phyloP scores from a whole-genome alignment of 495 filamentous ascomycete species.

The Podospora didyma region DNA sequence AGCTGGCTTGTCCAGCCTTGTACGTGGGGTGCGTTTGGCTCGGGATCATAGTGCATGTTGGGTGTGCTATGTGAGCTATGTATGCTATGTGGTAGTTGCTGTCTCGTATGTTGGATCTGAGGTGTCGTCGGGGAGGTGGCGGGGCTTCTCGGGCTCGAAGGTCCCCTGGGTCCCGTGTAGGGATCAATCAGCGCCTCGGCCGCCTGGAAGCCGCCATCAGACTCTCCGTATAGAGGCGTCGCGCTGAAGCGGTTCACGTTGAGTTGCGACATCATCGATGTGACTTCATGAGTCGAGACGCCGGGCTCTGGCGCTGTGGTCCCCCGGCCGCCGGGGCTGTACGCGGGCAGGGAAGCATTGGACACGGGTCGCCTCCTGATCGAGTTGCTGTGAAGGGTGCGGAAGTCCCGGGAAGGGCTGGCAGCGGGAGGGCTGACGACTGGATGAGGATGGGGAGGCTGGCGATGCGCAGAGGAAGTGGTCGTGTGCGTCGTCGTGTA shows the following conservation, averaged over 20 bases:
- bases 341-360: conserved; percentile 14
- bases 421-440: neutral
- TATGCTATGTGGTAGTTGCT: neutral
- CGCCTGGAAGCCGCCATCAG: conserved; percentile 30
- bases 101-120: neutral
- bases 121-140: neutral
- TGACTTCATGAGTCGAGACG: conserved; percentile 14
- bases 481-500: neutral
- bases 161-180: conserved; percentile 7
- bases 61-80: no score
- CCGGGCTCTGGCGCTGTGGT: conserved; percentile 8
- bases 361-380: conserved; percentile 21
- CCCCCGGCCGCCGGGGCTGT: conserved; percentile 9
- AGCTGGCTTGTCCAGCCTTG: conserved; percentile 7
- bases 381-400: conserved; percentile 4
- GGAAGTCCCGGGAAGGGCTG: conserved; percentile 2
- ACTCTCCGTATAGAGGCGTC: conserved; percentile 23
- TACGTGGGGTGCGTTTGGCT: neutral
- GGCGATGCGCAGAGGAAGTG: neutral
- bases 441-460: neutral
- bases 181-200: conserved; percentile 28
- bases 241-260: conserved; percentile 24
- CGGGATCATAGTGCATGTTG: neutral
- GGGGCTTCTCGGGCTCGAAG: neutral
- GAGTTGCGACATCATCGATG: conserved; percentile 19